Evolutionary conservation across 75 land plant species (phyloP), one percentile per base, ranked within the genome.

Genomic region (Adiantum capillusveneris): DNA sequence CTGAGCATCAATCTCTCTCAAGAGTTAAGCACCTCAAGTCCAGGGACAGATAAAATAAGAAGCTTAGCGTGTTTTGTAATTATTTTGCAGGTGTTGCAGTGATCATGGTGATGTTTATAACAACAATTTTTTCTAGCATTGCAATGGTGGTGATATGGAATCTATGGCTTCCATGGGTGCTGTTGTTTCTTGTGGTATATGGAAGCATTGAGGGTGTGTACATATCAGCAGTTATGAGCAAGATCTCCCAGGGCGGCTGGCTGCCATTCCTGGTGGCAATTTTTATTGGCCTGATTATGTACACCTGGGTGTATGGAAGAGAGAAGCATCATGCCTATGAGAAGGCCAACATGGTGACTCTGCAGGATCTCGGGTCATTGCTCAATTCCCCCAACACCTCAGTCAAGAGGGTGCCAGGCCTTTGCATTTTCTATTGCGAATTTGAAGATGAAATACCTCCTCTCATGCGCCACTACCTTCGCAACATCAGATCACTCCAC

Each of bases 221-320:
- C 56, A 52, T 80, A 53, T 61, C 79, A 21, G 57, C 83, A 0
- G 67, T 80, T 16, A 18, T 83, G 44, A 72, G 19, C 26, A 83
- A 83, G 56, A 46, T 83, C 0, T 63, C 68, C 1, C 71, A 79
- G 25, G 83, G 83, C n/a, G 86, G 76, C 6, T 83, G 86, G 85
- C 68, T 82, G 16, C 83, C 85, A 6, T 79, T 82, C 26, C 62
- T 58, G 12, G 60, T 82, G 26, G 50, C 85, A 12, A 25, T 64
- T 17, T 17, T 79, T 25, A 45, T 82, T 58, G 20, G 72, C 0
- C 12, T 48, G 6, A 75, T 82, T 63, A 75, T 75, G 62, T 64
- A 56, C 13, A 55, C 68, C 2, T 82, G 85, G 83, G 65, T 64
- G 31, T 62, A 67, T 49, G 85, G 85, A 19, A 59, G 79, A n/a